phyloP scores from a whole-genome alignment of 1,284 basidiomycete genomes.

The Pseudozyma flocculosa region DNA sequence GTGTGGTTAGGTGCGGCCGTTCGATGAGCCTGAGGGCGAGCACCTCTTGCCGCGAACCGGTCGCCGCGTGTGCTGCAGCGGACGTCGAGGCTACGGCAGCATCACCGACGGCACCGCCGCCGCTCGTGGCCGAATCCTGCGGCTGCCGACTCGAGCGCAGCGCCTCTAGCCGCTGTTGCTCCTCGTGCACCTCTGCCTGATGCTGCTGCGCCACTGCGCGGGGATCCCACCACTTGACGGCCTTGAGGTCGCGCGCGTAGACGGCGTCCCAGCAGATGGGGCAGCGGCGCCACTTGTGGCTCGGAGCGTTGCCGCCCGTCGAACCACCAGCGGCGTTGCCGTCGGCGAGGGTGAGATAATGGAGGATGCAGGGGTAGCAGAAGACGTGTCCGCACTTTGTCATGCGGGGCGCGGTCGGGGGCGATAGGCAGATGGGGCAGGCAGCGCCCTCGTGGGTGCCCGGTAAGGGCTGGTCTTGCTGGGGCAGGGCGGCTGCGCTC shows the following conservation, averaged over 20 bases:
- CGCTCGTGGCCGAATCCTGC: constrained; percentile 8
- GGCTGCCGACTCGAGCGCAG: constrained; percentile 10
- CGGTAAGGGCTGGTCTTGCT: constrained; percentile 25
- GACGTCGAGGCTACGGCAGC: constrained; percentile 1
- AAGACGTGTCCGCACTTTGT: constrained; percentile 91
- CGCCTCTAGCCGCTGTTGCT: constrained; percentile 15
- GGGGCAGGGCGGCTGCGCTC: constrained; percentile 10
- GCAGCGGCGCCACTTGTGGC: constrained; percentile 62
- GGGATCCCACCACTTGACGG: constrained; percentile 67
- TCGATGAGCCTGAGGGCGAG: constrained; percentile 82
- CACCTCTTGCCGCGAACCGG: constrained; percentile 60
- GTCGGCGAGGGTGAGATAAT: constrained; percentile 68
- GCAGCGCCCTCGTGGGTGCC: constrained; percentile 67
- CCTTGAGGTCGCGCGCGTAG: constrained; percentile 85
- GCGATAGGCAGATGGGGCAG: constrained; percentile 92
- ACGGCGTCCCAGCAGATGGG: constrained; percentile 96
- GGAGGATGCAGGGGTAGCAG: constrained; percentile 61
- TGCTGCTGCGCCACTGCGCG: constrained; percentile 27
- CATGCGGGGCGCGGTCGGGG: constrained; percentile 89
- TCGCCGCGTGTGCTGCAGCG: constrained; percentile 14
- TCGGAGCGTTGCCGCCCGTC: constrained; percentile 15
- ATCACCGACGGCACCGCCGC: too few relatives aligned
- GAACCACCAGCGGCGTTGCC: constrained; percentile 14
- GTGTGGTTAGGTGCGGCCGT: constrained; percentile 87
- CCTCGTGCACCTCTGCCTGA: constrained; percentile 19